These are phyloP conservation scores for Citrus unshiu DNA, from an alignment of 345 rosid genomes.

Conservation along the genomic window DNA sequence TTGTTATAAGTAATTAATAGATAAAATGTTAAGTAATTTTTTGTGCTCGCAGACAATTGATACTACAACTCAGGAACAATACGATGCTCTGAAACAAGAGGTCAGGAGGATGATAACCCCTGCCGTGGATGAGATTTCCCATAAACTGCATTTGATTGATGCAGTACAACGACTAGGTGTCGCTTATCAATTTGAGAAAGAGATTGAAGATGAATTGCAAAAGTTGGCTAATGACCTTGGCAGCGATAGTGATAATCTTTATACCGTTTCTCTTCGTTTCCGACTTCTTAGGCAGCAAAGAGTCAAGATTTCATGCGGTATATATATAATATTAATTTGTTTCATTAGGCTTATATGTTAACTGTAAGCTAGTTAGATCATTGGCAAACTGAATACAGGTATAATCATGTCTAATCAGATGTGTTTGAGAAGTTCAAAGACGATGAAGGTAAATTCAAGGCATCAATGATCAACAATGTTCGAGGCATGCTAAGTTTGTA, in stretches of 20 bases:
- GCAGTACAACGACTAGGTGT: too few relatives aligned
- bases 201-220: not conserved
- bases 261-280: too few relatives aligned
- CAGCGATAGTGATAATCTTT: not conserved
- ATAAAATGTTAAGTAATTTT: too few relatives aligned
- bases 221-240: too few relatives aligned
- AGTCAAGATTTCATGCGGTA: not conserved
- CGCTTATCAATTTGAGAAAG: too few relatives aligned
- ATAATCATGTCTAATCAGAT: not conserved
- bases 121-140: not conserved
- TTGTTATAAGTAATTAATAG: too few relatives aligned
- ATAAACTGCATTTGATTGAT: too few relatives aligned
- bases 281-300: not conserved
- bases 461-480: too few relatives aligned
- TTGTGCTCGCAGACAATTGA: not conserved
- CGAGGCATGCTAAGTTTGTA: not conserved
- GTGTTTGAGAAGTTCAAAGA: too few relatives aligned
- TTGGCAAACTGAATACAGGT: not conserved
- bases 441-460: too few relatives aligned
- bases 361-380: not conserved
- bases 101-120: not conserved
- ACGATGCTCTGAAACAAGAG: not conserved
- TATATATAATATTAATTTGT: too few relatives aligned
- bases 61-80: not conserved
- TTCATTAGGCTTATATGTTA: not conserved